Percentiles rank a stretch among this genome's conserved stretches.
Conservation (phyloP, 2,329 filamentous ascomycete species). For the Fusarium sublunatum region DNA sequence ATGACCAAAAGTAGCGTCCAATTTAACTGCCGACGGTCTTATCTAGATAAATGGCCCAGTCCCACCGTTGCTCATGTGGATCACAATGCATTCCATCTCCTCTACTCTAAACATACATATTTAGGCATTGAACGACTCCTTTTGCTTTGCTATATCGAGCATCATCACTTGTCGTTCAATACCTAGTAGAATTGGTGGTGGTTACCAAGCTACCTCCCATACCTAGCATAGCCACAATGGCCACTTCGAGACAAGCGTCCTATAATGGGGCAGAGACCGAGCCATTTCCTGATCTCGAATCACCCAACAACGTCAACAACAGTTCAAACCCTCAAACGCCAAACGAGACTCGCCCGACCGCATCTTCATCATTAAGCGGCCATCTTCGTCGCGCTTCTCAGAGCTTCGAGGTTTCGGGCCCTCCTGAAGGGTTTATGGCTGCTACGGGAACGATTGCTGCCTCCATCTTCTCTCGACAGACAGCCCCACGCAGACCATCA, state of each 20-base stretch:
- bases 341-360: conserved; percentile 42
- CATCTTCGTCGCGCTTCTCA: conserved; percentile 50
- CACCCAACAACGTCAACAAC: conserved; percentile 33
- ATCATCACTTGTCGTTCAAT: conserved; percentile 7
- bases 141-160: conserved; percentile 1
- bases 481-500: conserved; percentile 32
- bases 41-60: conserved; percentile 27
- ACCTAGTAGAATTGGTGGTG: neutral
- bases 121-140: neutral
- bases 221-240: conserved; percentile 31
- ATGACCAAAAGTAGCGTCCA: conserved; percentile 2
- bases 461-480: conserved; percentile 49
- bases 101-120: conserved; percentile 3
- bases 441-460: conserved; percentile 60
- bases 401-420: conserved; percentile 59
- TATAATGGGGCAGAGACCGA: conserved; percentile 37
- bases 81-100: conserved; percentile 17
- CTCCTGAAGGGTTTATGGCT: conserved; percentile 61
- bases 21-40: conserved; percentile 11
- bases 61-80: conserved; percentile 34
- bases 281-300: conserved; percentile 45
- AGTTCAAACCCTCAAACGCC: conserved; percentile 16
- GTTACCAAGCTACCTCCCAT: neutral
- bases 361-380: conserved; percentile 49
- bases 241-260: conserved; percentile 29